phyloP scores from a whole-genome alignment of 768 basidiomycete species.

The Steccherinum ochraceum region DNA sequence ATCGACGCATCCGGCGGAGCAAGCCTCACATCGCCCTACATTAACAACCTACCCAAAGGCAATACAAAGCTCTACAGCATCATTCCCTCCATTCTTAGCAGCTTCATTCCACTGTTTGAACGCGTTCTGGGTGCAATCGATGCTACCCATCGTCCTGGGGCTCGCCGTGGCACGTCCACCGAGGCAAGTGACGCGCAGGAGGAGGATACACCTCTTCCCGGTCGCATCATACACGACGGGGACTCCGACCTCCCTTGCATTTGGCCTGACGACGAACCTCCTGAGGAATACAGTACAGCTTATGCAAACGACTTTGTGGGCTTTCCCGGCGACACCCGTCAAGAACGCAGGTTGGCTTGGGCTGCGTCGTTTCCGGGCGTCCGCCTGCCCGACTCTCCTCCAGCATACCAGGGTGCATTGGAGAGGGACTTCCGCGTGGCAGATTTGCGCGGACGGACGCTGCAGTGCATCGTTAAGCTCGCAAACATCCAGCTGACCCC shows the following conservation, averaged over 20 bases:
- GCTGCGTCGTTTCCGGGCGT: too few relatives aligned
- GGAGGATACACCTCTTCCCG: not conserved
- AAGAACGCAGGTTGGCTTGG: too few relatives aligned
- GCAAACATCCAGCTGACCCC: conserved; percentile 27
- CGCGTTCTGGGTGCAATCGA: too few relatives aligned
- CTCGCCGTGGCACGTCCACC: not conserved
- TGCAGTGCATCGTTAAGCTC: conserved; percentile 36
- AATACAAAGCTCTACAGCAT: conserved; percentile 12
- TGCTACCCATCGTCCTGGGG: not conserved
- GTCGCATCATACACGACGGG: not conserved
- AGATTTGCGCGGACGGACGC: conserved; percentile 10
- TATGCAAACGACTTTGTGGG: too few relatives aligned
- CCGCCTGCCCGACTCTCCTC: not conserved
- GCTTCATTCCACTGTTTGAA: conserved; percentile 22
- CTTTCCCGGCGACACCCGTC: too few relatives aligned
- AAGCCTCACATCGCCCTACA: conserved; percentile 13
- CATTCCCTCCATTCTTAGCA: conserved; percentile 13
- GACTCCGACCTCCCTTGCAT: not conserved
- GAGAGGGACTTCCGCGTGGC: conserved; percentile 3
- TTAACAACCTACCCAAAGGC: conserved; percentile 23
- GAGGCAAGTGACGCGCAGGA: too few relatives aligned
- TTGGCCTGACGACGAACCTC: too few relatives aligned
- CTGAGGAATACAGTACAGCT: too few relatives aligned
- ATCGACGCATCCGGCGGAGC: conserved; percentile 16
- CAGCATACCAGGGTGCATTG: conserved; percentile 2